Percentiles rank a stretch among this genome's conserved stretches.
These are phyloP conservation scores for Penicillium hesseltinei DNA, from an alignment of 2,329 filamentous ascomycete genomes.

Conservation along the genomic window DNA sequence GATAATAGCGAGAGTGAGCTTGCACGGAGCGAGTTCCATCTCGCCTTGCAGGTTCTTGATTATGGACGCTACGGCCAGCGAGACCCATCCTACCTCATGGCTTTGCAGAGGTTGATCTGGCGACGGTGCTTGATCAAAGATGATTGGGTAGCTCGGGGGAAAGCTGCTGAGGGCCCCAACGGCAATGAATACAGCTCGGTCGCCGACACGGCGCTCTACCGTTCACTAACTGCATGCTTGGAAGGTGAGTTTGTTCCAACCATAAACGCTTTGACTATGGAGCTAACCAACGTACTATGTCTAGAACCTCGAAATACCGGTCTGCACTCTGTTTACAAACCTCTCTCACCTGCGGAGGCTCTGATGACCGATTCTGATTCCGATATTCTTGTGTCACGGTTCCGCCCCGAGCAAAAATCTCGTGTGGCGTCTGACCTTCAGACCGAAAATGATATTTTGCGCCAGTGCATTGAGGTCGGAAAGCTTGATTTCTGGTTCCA, in stretches of 20 bases:
- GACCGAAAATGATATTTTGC: conserved; percentile 67
- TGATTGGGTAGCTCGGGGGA: conserved; percentile 78
- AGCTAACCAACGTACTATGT: conserved; percentile 9
- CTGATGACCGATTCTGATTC: conserved; percentile 30
- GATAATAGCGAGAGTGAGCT: conserved; percentile 50
- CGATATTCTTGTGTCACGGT: conserved; percentile 53
- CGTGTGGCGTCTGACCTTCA: conserved; percentile 70
- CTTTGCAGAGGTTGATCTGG: conserved; percentile 63
- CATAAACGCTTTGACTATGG: not conserved
- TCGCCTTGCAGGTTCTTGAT: conserved; percentile 61
- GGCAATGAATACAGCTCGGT: conserved; percentile 63
- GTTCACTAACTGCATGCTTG: conserved; percentile 63
- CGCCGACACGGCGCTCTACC: conserved; percentile 65
- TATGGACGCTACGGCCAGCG: conserved; percentile 56
- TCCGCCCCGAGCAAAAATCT: conserved; percentile 63
- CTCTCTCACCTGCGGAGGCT: conserved; percentile 29
- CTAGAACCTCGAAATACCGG: conserved; percentile 18
- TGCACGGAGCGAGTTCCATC: conserved; percentile 65
- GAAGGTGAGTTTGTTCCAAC: conserved; percentile 41
- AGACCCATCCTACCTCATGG: conserved; percentile 38
- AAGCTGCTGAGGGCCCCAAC: conserved; percentile 73
- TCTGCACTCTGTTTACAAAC: conserved; percentile 23
- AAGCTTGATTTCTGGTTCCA: conserved; percentile 69
- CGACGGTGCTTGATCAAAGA: conserved; percentile 80
- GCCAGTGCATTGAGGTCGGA: conserved; percentile 63